Base-by-base conservation (phyloP, 331 rosid species). In the Erythrophleum ivorense region DNA sequence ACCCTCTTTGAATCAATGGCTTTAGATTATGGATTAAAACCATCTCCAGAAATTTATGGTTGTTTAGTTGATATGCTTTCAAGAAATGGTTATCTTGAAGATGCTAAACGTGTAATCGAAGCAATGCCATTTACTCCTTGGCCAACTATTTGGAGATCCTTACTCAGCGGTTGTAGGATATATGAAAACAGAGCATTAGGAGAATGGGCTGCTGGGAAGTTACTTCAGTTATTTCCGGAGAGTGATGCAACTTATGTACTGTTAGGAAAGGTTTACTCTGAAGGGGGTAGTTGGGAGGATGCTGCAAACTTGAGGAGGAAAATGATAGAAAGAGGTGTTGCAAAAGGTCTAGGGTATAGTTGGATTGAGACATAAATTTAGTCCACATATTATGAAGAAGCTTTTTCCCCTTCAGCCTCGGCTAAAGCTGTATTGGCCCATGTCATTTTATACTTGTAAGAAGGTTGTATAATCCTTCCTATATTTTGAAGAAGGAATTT, bases 21-120 rank as follows among this genome's bases (percentile, higher is more conserved):
- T 50, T 79, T 45, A 2, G 80, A 80, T 58, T 87, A 81, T 76
- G 64, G 71, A 59, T 67, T 88, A 81, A 81, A 79, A 69, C 88
- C 91, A 24, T 83, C 87, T 68, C 84, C 36, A 18, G 89, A 86
- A 38, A 71, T 83, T 48, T 90, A 82, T 63, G 89, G 92, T 71
- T 88, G 88, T 82, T 43, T 90, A 46, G 90, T 88, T 72, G 94
- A 90, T 77, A 66, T 90, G 90, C 80, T 88, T n/a, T 83, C 92
- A 8, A 66, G 94, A 71, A 77, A 85, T 73, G 90, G 94, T 73
- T 40, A 78, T 65, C 92, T 90, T 70, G 83, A 81, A n/a, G 87
- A 83, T 58, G 90, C 94, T 9, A 86, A 73, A 70, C 19, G 60
- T 71, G 60, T 85, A 46, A 76, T 90, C 16, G 86, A 88, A 48